Conservation (phyloP, 208 protist genomes). For the Perkinsela sp. region DNA sequence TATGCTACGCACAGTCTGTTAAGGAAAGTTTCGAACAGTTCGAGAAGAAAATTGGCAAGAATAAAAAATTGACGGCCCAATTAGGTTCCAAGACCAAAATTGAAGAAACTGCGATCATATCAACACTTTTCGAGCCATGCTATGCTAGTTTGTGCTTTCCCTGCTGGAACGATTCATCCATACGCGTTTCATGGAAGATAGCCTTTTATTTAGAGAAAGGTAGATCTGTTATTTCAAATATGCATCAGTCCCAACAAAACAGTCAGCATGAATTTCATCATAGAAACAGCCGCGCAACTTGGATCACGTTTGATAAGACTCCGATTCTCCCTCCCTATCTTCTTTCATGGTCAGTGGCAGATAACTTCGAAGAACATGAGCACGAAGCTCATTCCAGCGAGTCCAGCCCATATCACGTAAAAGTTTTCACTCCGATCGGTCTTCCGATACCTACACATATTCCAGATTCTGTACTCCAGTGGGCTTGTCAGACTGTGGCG, state of each 20-base stretch:
- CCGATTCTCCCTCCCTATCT: background rate
- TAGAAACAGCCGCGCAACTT: background rate
- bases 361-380: background rate
- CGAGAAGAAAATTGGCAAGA: too few species aligned
- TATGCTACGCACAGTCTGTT: too few species aligned
- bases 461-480: background rate
- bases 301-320: background rate
- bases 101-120: too few species aligned
- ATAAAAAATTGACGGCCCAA: too few species aligned
- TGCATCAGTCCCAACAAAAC: background rate
- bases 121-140: background rate
- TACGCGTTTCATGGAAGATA: background rate
- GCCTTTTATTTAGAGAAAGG: background rate
- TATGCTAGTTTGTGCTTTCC: slow-evolving; percentile 1
- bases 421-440: background rate
- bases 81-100: too few species aligned
- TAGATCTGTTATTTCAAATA: background rate
- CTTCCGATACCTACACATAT: background rate
- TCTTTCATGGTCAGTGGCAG: background rate
- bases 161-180: background rate
- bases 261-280: background rate
- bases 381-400: background rate
- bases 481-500: background rate
- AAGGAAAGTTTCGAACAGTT: too few species aligned
- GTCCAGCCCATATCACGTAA: background rate